A percentile compares a stretch with the other conserved stretches of the same genome.
Evolutionary conservation across 345 rosid genomes (phyloP).

Genomic region (Noccaea bulbosa): DNA sequence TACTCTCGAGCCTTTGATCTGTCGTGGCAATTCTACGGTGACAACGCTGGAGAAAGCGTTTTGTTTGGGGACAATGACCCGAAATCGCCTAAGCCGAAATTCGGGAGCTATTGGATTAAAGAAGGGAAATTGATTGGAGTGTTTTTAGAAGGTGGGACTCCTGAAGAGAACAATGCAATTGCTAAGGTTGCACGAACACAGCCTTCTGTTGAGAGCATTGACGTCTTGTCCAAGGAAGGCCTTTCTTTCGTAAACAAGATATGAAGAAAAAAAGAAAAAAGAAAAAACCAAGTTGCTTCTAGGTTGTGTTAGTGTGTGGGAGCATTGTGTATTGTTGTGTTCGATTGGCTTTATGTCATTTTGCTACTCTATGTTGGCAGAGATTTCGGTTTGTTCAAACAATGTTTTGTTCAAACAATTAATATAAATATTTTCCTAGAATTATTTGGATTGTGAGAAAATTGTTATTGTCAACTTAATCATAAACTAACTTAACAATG

Average conservation of each 20-base stretch:
- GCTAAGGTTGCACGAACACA: slow-evolving; percentile 79
- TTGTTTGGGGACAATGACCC: slow-evolving; percentile 80
- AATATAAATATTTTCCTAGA: too few species aligned
- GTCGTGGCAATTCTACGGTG: slow-evolving; percentile 99
- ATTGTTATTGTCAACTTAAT: too few species aligned
- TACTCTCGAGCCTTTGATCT: slow-evolving; percentile 55
- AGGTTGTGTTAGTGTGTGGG: slow-evolving; percentile 6
- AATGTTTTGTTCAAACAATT: neutral
- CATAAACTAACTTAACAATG: too few species aligned
- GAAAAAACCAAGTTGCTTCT: slow-evolving; percentile 2
- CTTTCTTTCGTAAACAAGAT: slow-evolving; percentile 55
- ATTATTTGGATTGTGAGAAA: too few species aligned
- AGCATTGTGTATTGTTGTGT: neutral
- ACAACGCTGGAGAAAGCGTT: slow-evolving; percentile 63
- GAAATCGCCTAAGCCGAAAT: slow-evolving; percentile 65
- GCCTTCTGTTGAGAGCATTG: slow-evolving; percentile 66
- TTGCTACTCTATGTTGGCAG: neutral
- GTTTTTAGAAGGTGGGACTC: slow-evolving; percentile 84
- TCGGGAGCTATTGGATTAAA: slow-evolving; percentile 89
- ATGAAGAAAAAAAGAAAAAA: neutral
- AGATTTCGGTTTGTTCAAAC: neutral
- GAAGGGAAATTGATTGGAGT: slow-evolving; percentile 85
- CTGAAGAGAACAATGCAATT: slow-evolving; percentile 87
- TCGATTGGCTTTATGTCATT: slow-evolving; percentile 4
- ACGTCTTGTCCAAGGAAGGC: slow-evolving; percentile 64